Evolutionary conservation across 192 early-diverging fungal species (phyloP), one percentile per base, ranked within the genome.

Genomic region (Entomortierella chlamydospora): DNA sequence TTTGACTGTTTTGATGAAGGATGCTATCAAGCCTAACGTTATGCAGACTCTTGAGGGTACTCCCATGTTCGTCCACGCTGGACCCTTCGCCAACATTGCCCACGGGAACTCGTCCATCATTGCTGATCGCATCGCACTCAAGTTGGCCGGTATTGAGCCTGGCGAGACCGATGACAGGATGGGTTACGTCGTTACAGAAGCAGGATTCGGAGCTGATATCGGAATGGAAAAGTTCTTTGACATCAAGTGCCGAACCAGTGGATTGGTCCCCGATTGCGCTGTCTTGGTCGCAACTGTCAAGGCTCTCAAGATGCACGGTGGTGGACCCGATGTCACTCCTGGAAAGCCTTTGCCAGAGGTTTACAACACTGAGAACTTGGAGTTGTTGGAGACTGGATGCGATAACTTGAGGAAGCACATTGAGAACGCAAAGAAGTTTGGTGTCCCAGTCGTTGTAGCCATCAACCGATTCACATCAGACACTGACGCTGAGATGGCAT

Each of bases 31-130:
- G 79, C 98, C 98, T 20, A 99, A 95, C 59, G 83, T 99, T 73
- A 98, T 99, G 98, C 98, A 99, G 84, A 98, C 98, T 0, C 87
- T 99, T 17, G 98, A 99, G 84, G 98, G 98, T 34, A 98, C 97
- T 22, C 98, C 98, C 10, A 96, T 98, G 49, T 93, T 99, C 86
- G 97, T 99, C 8, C 98, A 99, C 66, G 98, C 98, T 11, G 98
- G 98, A 28, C 98, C 98, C 4, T 99, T 99, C 72, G 98, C 98
- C 79, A 99, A 99, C 87, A 99, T 99, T 86, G 98, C 98, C 2
- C 96, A 97, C 69, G 98, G 98, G 50, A 99, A 99, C 84, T 95
- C 91, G 30, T 97, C 96, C 15, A 93, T 99, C 50, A 83, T 99
- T 31, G 97, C 98, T 17, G 98, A 99, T 83, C 88, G 86, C 61